Evolutionary conservation across 169 alveolate species (phyloP).

Genomic region (Plasmodium coatneyi): DNA sequence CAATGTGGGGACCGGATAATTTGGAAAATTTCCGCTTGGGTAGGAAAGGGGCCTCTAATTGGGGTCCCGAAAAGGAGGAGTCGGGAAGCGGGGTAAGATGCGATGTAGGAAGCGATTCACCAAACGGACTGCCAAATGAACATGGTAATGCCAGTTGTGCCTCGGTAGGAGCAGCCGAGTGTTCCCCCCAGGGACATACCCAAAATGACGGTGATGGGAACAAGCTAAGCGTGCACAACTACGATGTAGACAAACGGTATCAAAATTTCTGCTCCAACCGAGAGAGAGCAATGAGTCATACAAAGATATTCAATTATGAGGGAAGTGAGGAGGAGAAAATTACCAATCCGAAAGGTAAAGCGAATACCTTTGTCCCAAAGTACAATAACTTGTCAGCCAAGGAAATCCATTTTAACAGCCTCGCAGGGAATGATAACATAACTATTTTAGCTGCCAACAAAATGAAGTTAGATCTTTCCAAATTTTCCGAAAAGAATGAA

Average conservation of each 20-base stretch:
- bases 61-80: not conserved
- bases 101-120: not conserved
- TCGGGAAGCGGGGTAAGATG: not conserved
- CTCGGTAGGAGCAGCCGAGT: not conserved
- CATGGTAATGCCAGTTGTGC: not conserved
- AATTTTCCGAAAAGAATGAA: slow-evolving; percentile 11
- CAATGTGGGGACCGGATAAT: slow-evolving; percentile 1
- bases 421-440: slow-evolving; percentile 69
- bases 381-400: slow-evolving; percentile 51
- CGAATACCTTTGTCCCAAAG: slow-evolving; percentile 42
- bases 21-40: not conserved
- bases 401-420: slow-evolving; percentile 50
- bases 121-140: not conserved
- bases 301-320: slow-evolving; percentile 50
- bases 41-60: not conserved
- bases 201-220: not conserved
- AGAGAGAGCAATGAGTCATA: slow-evolving; percentile 43
- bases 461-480: slow-evolving; percentile 56
- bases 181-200: not conserved
- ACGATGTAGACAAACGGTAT: not conserved
- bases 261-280: not conserved
- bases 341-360: slow-evolving; percentile 23
- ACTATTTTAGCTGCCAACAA: slow-evolving; percentile 68
- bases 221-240: not conserved
- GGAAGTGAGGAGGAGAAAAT: not conserved